These are phyloP conservation scores for Boletus edulis DNA, from an alignment of 768 basidiomycete genomes.

Conservation along the genomic window DNA sequence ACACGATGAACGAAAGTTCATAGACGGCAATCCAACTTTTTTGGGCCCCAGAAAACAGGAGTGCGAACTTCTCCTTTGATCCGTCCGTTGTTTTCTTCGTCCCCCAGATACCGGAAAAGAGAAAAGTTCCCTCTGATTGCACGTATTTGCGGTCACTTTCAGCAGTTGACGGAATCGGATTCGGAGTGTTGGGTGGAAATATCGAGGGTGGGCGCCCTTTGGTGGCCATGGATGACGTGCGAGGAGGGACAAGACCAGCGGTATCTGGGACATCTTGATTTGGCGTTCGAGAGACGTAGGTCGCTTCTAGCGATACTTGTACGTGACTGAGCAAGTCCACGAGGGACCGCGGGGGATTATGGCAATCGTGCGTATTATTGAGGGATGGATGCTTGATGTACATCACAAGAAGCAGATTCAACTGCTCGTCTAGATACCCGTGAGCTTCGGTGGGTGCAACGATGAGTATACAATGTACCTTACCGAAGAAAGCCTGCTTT, in stretches of 20 bases:
- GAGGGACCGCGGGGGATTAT: constrained; percentile 37
- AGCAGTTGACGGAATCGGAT: constrained; percentile 73
- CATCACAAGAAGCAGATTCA: constrained; percentile 47
- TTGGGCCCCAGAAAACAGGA: constrained; percentile 63
- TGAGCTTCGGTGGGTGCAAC: constrained; percentile 15
- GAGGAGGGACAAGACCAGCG: constrained; percentile 47
- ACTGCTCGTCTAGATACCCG: constrained; percentile 48
- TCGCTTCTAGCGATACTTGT: constrained; percentile 79
- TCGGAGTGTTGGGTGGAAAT: constrained; percentile 80
- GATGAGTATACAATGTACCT: constrained; percentile 26
- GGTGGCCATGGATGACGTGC: constrained; percentile 42
- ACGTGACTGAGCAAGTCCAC: constrained; percentile 64
- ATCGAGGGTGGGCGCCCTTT: constrained; percentile 55
- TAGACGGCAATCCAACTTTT: constrained; percentile 79
- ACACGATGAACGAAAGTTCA: constrained; percentile 70
- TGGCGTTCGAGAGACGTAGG: constrained; percentile 61
- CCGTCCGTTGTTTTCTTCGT: constrained; percentile 43
- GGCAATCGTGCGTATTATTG: constrained; percentile 21
- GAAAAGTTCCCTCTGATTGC: constrained; percentile 70
- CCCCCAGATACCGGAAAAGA: constrained; percentile 76
- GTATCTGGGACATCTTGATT: constrained; percentile 37
- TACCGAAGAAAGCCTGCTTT: constrained; percentile 75
- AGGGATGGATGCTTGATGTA: constrained; percentile 33
- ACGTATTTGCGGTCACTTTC: constrained; percentile 77
- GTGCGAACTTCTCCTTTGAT: constrained; percentile 54